phyloP scores from a whole-genome alignment of 805 yeast species.

The Saccharomycopsis javanensis region DNA sequence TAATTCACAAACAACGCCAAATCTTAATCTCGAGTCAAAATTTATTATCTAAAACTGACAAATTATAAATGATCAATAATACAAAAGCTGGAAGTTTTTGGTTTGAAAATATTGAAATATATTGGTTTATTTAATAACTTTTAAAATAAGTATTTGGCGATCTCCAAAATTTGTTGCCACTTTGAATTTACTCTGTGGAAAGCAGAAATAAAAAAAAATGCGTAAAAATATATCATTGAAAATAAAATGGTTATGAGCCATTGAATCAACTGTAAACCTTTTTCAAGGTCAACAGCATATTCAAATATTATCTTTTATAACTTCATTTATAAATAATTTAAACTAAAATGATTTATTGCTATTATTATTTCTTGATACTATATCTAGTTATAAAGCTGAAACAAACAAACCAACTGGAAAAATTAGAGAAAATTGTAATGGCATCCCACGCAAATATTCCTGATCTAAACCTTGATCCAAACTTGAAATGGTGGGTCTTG shows the following conservation, averaged over 20 bases:
- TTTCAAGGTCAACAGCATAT: neutral
- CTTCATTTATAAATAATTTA: neutral
- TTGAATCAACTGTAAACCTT: no score
- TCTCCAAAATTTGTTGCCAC: slow-evolving; percentile 1
- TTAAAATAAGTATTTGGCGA: neutral
- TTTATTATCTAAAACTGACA: no score
- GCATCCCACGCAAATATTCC: slow-evolving; percentile 26
- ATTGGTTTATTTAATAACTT: neutral
- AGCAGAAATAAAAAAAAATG: neutral
- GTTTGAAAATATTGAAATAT: neutral
- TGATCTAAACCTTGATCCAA: slow-evolving; percentile 66
- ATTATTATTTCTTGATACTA: no score
- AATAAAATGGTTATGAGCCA: neutral
- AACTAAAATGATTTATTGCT: no score
- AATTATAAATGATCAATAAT: no score
- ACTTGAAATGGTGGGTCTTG: slow-evolving; percentile 79
- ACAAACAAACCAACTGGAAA: neutral
- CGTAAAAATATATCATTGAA: neutral
- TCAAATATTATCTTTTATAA: neutral
- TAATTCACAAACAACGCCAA: no score
- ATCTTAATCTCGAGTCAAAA: no score
- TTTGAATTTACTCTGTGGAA: neutral
- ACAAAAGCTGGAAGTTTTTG: neutral
- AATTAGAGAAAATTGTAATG: neutral
- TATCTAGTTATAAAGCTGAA: neutral